phyloP scores from a whole-genome alignment of 345 rosid genomes.

The Salix udensis region DNA sequence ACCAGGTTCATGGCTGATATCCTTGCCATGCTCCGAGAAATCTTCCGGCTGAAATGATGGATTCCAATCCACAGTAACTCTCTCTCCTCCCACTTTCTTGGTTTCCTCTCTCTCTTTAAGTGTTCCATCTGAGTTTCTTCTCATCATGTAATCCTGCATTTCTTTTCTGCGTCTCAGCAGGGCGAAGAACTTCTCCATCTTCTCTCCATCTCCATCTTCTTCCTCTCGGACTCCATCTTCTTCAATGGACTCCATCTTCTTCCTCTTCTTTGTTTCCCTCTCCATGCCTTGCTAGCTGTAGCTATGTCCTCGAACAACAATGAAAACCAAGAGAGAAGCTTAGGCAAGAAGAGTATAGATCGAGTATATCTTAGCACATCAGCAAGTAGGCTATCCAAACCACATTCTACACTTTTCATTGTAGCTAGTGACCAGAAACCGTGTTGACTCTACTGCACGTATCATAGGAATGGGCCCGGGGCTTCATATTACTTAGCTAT shows the following conservation, averaged over 20 bases:
- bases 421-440: not conserved
- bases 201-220: constrained; percentile 35
- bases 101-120: constrained; percentile 2
- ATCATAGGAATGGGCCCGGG: not conserved
- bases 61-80: constrained; percentile 17
- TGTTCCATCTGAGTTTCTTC: not conserved
- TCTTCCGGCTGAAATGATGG: constrained; percentile 51
- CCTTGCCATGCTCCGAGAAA: constrained; percentile 26
- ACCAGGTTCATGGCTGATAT: constrained; percentile 1
- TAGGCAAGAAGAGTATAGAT: not conserved
- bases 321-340: not conserved
- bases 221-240: not conserved
- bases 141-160: constrained; percentile 19
- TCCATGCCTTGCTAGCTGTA: constrained; percentile 24
- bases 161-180: constrained; percentile 48
- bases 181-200: constrained; percentile 56
- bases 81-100: constrained; percentile 4
- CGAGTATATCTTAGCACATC: not conserved
- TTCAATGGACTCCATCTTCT: constrained; percentile 26
- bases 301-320: not conserved
- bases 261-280: constrained; percentile 38
- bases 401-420: not conserved
- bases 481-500: not conserved
- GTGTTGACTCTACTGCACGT: not conserved
- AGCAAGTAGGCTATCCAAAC: not conserved